Conservation (phyloP, 1,284 basidiomycete species). For the Trichosporon sp. region DNA sequence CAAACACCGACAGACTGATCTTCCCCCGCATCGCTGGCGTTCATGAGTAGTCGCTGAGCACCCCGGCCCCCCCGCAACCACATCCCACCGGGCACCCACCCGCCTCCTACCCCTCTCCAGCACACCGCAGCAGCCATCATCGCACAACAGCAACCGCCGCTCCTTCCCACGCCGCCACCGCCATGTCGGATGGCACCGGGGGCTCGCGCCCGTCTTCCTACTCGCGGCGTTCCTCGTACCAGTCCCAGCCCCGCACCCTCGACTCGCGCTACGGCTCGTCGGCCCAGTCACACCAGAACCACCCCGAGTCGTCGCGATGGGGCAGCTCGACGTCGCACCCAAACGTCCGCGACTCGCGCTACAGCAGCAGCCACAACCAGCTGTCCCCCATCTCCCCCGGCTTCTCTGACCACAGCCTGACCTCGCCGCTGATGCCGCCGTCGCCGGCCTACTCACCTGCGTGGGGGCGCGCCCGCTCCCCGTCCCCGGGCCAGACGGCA, state of each 20-base stretch:
- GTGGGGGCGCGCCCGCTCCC: not conserved
- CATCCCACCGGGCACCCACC: not conserved
- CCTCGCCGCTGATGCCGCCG: conserved; percentile 2
- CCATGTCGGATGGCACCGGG: not conserved
- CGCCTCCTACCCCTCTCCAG: not conserved
- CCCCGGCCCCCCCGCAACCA: not conserved
- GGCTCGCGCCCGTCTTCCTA: not conserved
- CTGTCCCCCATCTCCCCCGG: not conserved
- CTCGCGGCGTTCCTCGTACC: not conserved
- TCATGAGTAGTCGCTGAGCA: not conserved
- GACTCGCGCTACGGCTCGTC: not conserved
- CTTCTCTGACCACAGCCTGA: conserved; percentile 1
- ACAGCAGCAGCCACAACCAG: not conserved
- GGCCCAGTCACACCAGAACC: not conserved
- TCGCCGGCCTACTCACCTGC: conserved; percentile 5
- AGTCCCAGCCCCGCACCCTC: not conserved
- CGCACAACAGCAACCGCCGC: not conserved
- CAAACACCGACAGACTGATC: not conserved
- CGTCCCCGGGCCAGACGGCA: not conserved
- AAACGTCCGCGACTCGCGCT: conserved; percentile 2
- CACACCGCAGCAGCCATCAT: not conserved
- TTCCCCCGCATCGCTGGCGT: not conserved
- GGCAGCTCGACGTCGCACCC: not conserved
- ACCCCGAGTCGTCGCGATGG: not conserved
- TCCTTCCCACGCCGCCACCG: not conserved